Percentiles rank a stretch among this genome's conserved stretches.
These are phyloP conservation scores for Magnolia sinica DNA, from an alignment of 164 flowering plant species.

Conservation along the genomic window DNA sequence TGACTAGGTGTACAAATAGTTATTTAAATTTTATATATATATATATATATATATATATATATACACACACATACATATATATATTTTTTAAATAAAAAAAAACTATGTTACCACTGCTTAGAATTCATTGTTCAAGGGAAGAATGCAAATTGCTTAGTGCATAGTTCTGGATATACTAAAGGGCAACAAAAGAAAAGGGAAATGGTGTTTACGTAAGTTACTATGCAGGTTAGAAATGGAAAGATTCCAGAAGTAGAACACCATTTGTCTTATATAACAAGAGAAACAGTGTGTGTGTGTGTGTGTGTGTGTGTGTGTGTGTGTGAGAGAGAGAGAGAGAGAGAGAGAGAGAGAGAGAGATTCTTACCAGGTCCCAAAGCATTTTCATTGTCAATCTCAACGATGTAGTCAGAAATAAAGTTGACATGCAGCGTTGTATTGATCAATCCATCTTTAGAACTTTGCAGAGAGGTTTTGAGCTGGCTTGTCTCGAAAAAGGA, in stretches of 20 bases:
- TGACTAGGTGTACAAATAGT: not conserved
- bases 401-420: constrained; percentile 74
- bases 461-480: constrained; percentile 74
- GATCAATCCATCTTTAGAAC: constrained; percentile 61
- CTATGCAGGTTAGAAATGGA: not conserved
- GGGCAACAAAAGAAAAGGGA: not conserved
- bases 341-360: not conserved
- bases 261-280: not conserved
- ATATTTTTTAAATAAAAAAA: too few relatives aligned
- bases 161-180: not conserved
- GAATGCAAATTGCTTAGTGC: not conserved
- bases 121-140: too few relatives aligned
- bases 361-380: constrained; percentile 81
- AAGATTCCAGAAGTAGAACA: not conserved
- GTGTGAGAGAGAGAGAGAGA: too few relatives aligned
- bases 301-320: too few relatives aligned
- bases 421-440: constrained; percentile 70
- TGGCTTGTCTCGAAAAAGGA: constrained; percentile 37
- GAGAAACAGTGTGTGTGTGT: too few relatives aligned
- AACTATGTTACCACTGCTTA: too few relatives aligned
- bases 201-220: not conserved
- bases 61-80: too few relatives aligned
- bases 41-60: too few relatives aligned
- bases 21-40: too few relatives aligned
- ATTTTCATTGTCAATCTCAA: constrained; percentile 65